Conservation (phyloP, 2,329 filamentous ascomycete genomes). For the Aureobasidium sp. region DNA sequence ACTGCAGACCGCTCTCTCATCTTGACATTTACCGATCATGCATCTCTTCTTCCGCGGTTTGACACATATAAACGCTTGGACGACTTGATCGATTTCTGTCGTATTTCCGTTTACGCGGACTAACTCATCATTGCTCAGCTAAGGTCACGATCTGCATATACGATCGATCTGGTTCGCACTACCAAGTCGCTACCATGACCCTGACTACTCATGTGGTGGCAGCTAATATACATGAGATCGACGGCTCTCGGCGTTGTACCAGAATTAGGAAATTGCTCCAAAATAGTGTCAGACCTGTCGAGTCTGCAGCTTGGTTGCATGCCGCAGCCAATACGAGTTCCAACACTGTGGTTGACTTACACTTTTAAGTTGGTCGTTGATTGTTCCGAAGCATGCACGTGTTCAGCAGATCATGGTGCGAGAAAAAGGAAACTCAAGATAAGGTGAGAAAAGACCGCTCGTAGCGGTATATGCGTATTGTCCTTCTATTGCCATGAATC, state of each 20-base stretch:
- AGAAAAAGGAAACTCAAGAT: neutral
- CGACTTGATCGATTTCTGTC: neutral
- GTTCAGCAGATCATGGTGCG: neutral
- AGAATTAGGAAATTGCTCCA: neutral
- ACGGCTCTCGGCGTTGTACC: neutral
- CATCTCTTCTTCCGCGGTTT: neutral
- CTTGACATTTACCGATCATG: neutral
- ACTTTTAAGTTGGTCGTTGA: neutral
- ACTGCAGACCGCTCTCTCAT: neutral
- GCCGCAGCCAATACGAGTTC: neutral
- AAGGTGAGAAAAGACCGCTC: neutral
- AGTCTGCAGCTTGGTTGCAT: neutral
- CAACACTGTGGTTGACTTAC: neutral
- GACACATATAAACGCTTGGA: neutral
- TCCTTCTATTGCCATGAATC: slow-evolving; percentile 8
- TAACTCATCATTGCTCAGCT: neutral
- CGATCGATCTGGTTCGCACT: neutral
- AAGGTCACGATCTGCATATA: neutral
- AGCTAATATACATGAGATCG: neutral
- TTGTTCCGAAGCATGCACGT: neutral
- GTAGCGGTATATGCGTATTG: neutral
- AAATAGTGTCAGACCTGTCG: neutral
- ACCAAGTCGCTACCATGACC: slow-evolving; percentile 1
- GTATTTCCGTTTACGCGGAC: neutral
- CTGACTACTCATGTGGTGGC: neutral